Base-by-base conservation (phyloP, 805 yeast genomes). In the Wickerhamomyces chaumierensis region DNA sequence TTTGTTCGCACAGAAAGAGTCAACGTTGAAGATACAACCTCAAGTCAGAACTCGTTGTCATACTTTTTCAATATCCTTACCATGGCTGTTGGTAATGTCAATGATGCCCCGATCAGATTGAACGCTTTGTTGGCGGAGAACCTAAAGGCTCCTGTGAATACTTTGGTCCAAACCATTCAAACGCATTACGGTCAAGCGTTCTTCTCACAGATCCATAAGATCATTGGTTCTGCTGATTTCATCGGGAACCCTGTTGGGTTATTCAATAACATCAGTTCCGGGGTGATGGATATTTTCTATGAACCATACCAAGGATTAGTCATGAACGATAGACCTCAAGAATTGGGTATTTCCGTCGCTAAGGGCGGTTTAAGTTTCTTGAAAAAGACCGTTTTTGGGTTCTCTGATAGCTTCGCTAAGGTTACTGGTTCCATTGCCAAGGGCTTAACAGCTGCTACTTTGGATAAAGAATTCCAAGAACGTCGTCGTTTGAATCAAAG, bases 211-310 rank as follows among this genome's bases (percentile, higher is more conserved):
- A 65, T 92, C 27, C 94, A 92, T 61, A 87, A 86, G 57, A 78
- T 92, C 34, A 64, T 94, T 27, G 99, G 99, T 0, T 86, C 96
- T 16, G 98, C 97, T 0, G 98, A 94, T 60, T 75, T 92, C 48
- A 63, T 92, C 36, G 99, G 98, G 18, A 92, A 94, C 48, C 99
- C 99, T 0, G 97, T 94, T 21, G 98, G 98, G 1, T 64, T 92
- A 44, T 92, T 92, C 65, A 92, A 85, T 56, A 88, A 87, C 48
- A 66, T 92, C 41, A 79, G 95, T 41, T 86, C 96, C 0, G 99
- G 99, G 38, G 92, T 92, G 11, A 73, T 87, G 74, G 99, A 92
- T 58, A 81, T 92, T 16, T 92, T 92, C 57, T 92, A 92, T 55
- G 97, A 90, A 55, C 99, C 99, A 3, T 92, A 90, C 52, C 92